Conservation (phyloP, 208 protist genomes). For the Endotrypanum monterogeii region DNA sequence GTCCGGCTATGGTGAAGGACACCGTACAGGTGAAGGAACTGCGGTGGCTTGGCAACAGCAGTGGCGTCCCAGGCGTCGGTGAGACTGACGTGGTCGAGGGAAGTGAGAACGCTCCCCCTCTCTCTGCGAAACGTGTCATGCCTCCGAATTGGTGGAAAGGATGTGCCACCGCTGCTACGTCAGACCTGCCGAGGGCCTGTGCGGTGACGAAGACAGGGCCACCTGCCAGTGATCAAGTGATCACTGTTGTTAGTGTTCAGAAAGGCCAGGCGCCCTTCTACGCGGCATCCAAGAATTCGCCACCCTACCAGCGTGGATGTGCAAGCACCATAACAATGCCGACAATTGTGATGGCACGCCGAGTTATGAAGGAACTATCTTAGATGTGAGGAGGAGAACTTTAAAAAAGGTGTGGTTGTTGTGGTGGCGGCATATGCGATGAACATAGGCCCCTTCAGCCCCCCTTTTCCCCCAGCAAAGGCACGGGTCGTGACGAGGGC, state of each 20-base stretch:
- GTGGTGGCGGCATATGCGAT: too few relatives aligned
- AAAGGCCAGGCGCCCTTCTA: conserved; percentile 83
- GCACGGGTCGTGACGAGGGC: too few relatives aligned
- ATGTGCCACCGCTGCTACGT: conserved; percentile 11
- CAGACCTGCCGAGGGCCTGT: not conserved
- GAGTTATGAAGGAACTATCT: conserved; percentile 50
- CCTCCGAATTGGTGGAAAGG: conserved; percentile 79
- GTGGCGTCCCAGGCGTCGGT: not conserved
- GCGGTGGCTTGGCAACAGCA: conserved; percentile 31
- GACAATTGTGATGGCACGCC: conserved; percentile 41
- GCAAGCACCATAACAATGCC: conserved; percentile 80
- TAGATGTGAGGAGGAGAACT: not conserved
- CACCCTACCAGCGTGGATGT: conserved; percentile 75
- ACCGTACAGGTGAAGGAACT: conserved; percentile 63
- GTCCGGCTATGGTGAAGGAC: conserved; percentile 82
- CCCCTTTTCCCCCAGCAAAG: too few relatives aligned
- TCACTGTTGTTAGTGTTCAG: conserved; percentile 72
- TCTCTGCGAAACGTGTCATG: conserved; percentile 29
- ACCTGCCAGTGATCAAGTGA: conserved; percentile 11
- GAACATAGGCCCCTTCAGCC: too few relatives aligned
- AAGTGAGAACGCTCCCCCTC: not conserved
- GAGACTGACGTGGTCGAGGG: not conserved
- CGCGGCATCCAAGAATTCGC: conserved; percentile 40
- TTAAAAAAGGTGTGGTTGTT: not conserved
- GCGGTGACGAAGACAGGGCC: not conserved